These are phyloP conservation scores for Brassica rapa DNA, from an alignment of 345 rosid genomes.

Conservation along the genomic window DNA sequence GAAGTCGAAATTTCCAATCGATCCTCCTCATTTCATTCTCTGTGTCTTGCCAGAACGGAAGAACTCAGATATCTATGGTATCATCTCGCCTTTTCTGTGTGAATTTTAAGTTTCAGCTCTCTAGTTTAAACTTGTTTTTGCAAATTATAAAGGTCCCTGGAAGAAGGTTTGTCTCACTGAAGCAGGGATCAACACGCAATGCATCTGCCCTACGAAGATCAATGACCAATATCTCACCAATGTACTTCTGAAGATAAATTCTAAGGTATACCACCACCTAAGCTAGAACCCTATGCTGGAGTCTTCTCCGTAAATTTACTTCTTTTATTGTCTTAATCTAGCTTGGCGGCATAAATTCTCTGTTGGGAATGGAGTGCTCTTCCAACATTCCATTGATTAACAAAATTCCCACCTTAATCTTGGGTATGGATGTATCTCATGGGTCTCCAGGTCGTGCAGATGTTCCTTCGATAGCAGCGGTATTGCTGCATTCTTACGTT, in stretches of 20 bases:
- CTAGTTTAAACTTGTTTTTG: background rate
- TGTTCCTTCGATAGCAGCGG: constrained; percentile 83
- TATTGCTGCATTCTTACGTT: constrained; percentile 31
- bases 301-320: background rate
- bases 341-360: constrained; percentile 96
- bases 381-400: constrained; percentile 54
- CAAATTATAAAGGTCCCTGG: constrained; percentile 67
- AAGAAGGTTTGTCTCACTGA: constrained; percentile 71
- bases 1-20: constrained; percentile 50
- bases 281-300: constrained; percentile 1
- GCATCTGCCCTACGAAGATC: constrained; percentile 69
- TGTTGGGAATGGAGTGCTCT: constrained; percentile 65
- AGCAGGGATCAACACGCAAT: constrained; percentile 77
- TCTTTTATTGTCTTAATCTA: constrained; percentile 37
- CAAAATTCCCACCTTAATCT: constrained; percentile 77
- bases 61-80: constrained; percentile 82
- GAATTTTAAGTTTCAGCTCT: constrained; percentile 15
- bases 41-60: constrained; percentile 83
- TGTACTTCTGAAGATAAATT: constrained; percentile 82
- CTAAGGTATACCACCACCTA: constrained; percentile 60
- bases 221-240: constrained; percentile 86
- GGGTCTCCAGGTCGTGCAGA: constrained; percentile 81
- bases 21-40: constrained; percentile 62
- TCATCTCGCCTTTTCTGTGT: constrained; percentile 20
- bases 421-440: constrained; percentile 98